Evolutionary conservation across 2,329 filamentous ascomycete genomes (phyloP).

Genomic region (Aspergillus sp.): DNA sequence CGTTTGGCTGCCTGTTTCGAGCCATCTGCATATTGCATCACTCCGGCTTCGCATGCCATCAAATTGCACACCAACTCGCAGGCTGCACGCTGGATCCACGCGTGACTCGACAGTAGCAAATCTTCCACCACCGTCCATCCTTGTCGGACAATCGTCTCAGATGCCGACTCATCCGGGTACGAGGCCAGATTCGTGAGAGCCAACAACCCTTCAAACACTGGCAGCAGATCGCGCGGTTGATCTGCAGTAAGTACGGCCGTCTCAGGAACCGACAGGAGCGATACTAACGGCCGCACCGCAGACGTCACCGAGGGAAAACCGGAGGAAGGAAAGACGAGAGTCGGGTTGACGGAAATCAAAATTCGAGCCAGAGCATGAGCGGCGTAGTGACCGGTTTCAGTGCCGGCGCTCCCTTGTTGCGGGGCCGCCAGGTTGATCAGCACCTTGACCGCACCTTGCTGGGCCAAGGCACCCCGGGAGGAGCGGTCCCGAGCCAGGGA

Average conservation of each 20-base stretch:
- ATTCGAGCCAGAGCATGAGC: slow-evolving; percentile 79
- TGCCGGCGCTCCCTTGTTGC: slow-evolving; percentile 33
- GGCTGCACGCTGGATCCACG: slow-evolving; percentile 70
- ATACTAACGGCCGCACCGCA: slow-evolving; percentile 74
- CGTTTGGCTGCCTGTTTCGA: slow-evolving; percentile 63
- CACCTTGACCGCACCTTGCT: slow-evolving; percentile 87
- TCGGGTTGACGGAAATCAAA: slow-evolving; percentile 77
- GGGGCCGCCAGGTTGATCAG: slow-evolving; percentile 61
- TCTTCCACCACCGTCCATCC: slow-evolving; percentile 77
- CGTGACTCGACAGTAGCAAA: slow-evolving; percentile 68
- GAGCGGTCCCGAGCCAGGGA: slow-evolving; percentile 68
- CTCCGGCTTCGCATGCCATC: slow-evolving; percentile 39
- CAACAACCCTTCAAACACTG: slow-evolving; percentile 82
- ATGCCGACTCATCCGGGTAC: slow-evolving; percentile 36
- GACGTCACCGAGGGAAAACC: slow-evolving; percentile 64
- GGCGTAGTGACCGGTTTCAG: slow-evolving; percentile 49
- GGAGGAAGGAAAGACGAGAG: slow-evolving; percentile 75
- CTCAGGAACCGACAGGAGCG: slow-evolving; percentile 63
- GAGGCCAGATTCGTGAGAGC: slow-evolving; percentile 92
- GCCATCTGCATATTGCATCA: slow-evolving; percentile 45
- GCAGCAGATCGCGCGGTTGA: slow-evolving; percentile 67
- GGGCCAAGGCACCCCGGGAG: slow-evolving; percentile 71
- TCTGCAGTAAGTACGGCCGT: slow-evolving; percentile 44
- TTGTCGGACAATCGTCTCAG: slow-evolving; percentile 66
- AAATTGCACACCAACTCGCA: slow-evolving; percentile 91